phyloP scores from a whole-genome alignment of 2,329 filamentous ascomycete species.

The Aspergillus fijiensis region DNA sequence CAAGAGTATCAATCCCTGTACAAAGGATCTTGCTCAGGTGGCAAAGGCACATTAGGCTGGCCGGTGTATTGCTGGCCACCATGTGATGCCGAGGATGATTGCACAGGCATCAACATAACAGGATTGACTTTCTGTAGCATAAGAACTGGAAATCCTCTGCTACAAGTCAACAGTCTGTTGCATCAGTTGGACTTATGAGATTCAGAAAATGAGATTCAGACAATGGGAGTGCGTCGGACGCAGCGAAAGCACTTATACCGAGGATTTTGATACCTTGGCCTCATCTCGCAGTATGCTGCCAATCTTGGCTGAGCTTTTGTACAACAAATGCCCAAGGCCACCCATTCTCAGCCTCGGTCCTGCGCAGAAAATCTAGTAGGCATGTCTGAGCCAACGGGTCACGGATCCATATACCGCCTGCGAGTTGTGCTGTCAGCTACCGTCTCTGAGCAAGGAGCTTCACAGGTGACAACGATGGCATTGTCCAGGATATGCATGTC shows the following conservation, averaged over 20 bases:
- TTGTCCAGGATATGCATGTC: conserved; percentile 1
- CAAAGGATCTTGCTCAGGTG: too few species aligned
- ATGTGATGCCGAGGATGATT: background rate
- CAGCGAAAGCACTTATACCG: background rate
- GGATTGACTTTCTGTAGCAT: background rate
- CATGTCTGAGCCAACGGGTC: conserved; percentile 27
- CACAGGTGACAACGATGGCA: background rate
- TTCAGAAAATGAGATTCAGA: background rate
- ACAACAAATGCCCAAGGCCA: conserved; percentile 24
- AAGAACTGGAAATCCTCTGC: background rate
- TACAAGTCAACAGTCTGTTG: background rate
- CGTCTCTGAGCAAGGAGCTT: background rate
- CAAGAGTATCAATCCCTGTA: background rate
- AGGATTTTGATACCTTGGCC: background rate
- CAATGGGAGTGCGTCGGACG: background rate
- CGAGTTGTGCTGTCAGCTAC: background rate
- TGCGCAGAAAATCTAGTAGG: conserved; percentile 23
- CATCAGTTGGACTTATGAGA: background rate
- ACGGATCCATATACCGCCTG: conserved; percentile 33
- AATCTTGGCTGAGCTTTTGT: conserved; percentile 21
- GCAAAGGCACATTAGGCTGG: background rate
- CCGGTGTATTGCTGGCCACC: background rate
- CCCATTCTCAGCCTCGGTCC: conserved; percentile 24
- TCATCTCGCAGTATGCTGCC: conserved; percentile 15
- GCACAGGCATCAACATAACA: background rate